Percentiles rank a stretch among this genome's conserved stretches.
Evolutionary conservation across 1,284 basidiomycete genomes (phyloP).

Genomic region (Malassezia japonica): DNA sequence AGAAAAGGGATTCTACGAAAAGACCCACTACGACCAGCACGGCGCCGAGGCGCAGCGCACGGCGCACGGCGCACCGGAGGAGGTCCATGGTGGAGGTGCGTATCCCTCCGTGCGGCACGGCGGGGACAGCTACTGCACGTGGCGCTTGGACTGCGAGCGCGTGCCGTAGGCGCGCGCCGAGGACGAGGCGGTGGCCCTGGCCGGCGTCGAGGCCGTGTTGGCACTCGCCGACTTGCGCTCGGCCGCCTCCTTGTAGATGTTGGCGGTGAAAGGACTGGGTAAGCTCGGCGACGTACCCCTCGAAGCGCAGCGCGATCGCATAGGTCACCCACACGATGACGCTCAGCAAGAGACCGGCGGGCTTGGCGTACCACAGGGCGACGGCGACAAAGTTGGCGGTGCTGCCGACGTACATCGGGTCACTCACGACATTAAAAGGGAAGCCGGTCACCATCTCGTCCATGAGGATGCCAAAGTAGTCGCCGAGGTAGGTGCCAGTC

Average conservation of each 20-base stretch:
- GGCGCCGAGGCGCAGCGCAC: neutral
- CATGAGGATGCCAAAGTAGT: slow-evolving; percentile 99
- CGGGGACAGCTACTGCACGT: too few relatives aligned
- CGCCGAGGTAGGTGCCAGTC: slow-evolving; percentile 71
- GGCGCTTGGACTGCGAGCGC: slow-evolving; percentile 16
- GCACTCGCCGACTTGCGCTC: slow-evolving; percentile 22
- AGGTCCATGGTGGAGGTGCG: neutral
- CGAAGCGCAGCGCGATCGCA: slow-evolving; percentile 36
- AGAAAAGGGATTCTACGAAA: neutral
- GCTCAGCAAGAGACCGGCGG: slow-evolving; percentile 42
- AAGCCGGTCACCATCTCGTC: slow-evolving; percentile 66
- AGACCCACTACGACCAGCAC: neutral
- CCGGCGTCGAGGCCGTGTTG: neutral
- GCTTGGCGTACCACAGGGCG: slow-evolving; percentile 42
- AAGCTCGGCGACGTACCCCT: slow-evolving; percentile 21
- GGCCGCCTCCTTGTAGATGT: slow-evolving; percentile 42
- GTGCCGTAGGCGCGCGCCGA: slow-evolving; percentile 19
- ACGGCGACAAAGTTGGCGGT: slow-evolving; percentile 42
- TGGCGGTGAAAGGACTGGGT: slow-evolving; percentile 34
- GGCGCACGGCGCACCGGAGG: neutral
- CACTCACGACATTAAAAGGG: slow-evolving; percentile 83
- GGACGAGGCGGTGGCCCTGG: neutral
- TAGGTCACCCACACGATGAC: slow-evolving; percentile 40
- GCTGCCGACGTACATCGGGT: slow-evolving; percentile 75
- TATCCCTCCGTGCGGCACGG: too few relatives aligned